Percentiles rank a stretch among this genome's conserved stretches.
These are phyloP conservation scores for Coccomyxa subellipsoidea DNA, from an alignment of 163 green algal genomes.

Conservation along the genomic window DNA sequence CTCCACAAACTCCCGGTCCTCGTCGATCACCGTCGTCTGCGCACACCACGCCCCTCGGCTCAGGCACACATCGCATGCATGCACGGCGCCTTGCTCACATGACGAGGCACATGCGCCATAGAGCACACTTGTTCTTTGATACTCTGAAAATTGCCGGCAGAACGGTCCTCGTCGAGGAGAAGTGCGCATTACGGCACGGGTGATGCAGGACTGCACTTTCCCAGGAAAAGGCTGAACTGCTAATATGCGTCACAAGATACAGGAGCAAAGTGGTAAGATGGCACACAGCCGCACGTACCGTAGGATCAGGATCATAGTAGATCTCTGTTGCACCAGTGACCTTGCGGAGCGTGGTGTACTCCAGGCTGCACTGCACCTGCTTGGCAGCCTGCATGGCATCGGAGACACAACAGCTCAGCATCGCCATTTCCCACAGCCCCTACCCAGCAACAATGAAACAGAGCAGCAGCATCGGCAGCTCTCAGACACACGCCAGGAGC, in stretches of 20 bases:
- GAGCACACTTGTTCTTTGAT: neutral
- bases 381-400: constrained; percentile 63
- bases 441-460: too few species aligned
- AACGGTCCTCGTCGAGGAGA: too few species aligned
- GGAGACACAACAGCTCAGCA: neutral
- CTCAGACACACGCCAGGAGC: too few species aligned
- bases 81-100: too few species aligned
- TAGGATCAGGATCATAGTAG: constrained; percentile 77
- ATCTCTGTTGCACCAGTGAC: constrained; percentile 86
- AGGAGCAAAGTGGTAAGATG: neutral
- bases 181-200: too few species aligned
- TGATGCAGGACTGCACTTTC: too few species aligned
- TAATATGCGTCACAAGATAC: too few species aligned
- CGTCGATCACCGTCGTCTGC: constrained; percentile 82
- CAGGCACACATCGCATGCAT: neutral
- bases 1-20: constrained; percentile 84
- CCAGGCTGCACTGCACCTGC: constrained; percentile 86
- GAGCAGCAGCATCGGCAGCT: too few species aligned
- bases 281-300: neutral
- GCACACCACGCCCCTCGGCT: neutral
- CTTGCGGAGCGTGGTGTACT: constrained; percentile 94
- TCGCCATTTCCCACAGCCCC: too few species aligned
- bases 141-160: neutral
- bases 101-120: too few species aligned
- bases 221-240: too few species aligned